Evolutionary conservation across 73 alveolate species (phyloP), one percentile per base, ranked within the genome.

Genomic region (Paramecium biaurelia): DNA sequence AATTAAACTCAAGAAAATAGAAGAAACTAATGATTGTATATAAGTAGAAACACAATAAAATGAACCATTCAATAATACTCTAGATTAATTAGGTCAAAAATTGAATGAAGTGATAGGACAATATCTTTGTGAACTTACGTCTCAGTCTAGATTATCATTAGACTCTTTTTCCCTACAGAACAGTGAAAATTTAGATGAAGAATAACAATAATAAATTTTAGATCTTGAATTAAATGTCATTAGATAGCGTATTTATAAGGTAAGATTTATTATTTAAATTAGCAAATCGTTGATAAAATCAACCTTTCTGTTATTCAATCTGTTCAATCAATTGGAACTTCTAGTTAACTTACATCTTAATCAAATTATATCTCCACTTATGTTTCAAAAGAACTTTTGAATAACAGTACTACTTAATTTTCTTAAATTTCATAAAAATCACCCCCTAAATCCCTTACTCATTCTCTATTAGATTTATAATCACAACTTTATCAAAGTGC

Each of bases 41-140:
- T 14, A 53, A 53, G 8, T 53, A 21, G 68, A 53, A 53, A 18
- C 26, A n/a, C 38, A 74, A 74, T 28, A 74, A 18, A 41, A 34
- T 74, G 59, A 74, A 12, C 87, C 37, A 6, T 63, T 26, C 9
- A 63, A 26, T 30, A 63, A 14, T 18, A 74, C 28, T 34, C 21
- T 74, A 12, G 87, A 74, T 74, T 34, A 74, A 20, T 74, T 74
- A 21, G 87, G 87, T n/a, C 24, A 74, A 28, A 74, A 74, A 37
- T 74, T 74, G 28, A 74, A 74, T 41, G 87, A 74, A 35, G 87
- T 74, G 21, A 74, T 74, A 12, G 87, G 87, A 37, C 59, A 74
- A 28, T 74, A 74, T 74, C 58, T 74, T 3, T 11, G 57, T 34
- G 87, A 74, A 74, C 34, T 74, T 28, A 74, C 87, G 1, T 74